Evolutionary conservation across 1,139 yeast genomes (phyloP).

Genomic region (Diutina scorzettiae): DNA sequence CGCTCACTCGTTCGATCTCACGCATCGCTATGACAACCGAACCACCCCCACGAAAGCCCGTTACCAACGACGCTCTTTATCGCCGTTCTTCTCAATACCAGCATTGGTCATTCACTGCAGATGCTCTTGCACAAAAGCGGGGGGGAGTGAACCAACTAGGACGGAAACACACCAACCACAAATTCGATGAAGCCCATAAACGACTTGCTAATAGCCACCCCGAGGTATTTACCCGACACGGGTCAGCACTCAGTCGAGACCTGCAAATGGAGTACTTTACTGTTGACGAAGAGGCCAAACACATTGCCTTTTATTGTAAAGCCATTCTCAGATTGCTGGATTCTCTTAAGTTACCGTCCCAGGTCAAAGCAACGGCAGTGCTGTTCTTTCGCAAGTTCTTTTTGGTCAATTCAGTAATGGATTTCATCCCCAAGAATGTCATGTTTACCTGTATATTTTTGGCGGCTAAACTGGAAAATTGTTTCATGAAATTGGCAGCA

Average conservation of each 20-base stretch:
- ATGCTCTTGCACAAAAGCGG: slow-evolving; percentile 38
- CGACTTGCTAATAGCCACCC: slow-evolving; percentile 20
- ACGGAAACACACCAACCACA: slow-evolving; percentile 25
- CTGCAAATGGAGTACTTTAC: slow-evolving; percentile 35
- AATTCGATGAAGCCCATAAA: slow-evolving; percentile 16
- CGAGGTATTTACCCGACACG: slow-evolving; percentile 19
- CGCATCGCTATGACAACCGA: no score
- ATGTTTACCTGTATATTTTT: slow-evolving; percentile 78
- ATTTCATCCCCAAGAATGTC: slow-evolving; percentile 73
- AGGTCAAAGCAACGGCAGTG: slow-evolving; percentile 68
- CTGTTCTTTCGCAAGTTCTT: slow-evolving; percentile 76
- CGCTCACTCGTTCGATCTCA: no score
- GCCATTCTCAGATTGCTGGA: slow-evolving; percentile 47
- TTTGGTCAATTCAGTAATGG: slow-evolving; percentile 69
- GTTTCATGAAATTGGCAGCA: slow-evolving; percentile 75
- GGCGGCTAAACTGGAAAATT: slow-evolving; percentile 89
- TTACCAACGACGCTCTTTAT: slow-evolving; percentile 69
- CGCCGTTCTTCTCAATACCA: slow-evolving; percentile 77
- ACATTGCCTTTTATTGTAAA: slow-evolving; percentile 59
- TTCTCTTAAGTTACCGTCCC: slow-evolving; percentile 36
- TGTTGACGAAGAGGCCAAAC: slow-evolving; percentile 55
- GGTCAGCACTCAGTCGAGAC: slow-evolving; percentile 21
- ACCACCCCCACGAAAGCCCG: slow-evolving; percentile 2
- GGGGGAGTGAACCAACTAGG: slow-evolving; percentile 43
- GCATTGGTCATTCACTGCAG: slow-evolving; percentile 69